phyloP scores from a whole-genome alignment of 116 monocot species.

The Zostera marina region DNA sequence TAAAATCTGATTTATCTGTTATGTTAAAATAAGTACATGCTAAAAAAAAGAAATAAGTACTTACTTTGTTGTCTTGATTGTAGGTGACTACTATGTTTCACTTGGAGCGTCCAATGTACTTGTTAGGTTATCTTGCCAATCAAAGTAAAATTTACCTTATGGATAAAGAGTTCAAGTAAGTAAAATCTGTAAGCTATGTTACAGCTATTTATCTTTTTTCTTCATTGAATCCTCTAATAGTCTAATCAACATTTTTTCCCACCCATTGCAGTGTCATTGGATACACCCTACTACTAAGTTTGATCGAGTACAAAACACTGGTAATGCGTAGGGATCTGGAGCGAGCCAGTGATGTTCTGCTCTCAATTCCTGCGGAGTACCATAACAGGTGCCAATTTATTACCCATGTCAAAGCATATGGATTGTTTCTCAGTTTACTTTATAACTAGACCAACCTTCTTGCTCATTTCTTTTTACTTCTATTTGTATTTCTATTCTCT shows the following conservation, averaged over 20 bases:
- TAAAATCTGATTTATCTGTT: no score
- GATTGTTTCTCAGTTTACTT: no score
- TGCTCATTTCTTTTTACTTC: no score
- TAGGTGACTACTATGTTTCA: slow-evolving; percentile 92
- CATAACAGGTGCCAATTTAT: slow-evolving; percentile 37
- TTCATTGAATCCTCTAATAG: neutral
- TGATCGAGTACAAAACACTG: slow-evolving; percentile 88
- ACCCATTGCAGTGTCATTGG: slow-evolving; percentile 50
- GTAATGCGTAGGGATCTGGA: slow-evolving; percentile 84
- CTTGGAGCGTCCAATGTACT: slow-evolving; percentile 80
- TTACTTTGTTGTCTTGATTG: neutral
- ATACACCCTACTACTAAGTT: slow-evolving; percentile 66
- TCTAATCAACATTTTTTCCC: neutral
- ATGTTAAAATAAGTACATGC: no score
- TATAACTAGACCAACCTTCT: no score
- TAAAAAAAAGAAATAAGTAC: no score
- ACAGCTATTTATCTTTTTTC: slow-evolving; percentile 21
- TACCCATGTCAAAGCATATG: no score
- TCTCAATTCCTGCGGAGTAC: slow-evolving; percentile 62
- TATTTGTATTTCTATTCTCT: no score
- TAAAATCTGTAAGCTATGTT: slow-evolving; percentile 15
- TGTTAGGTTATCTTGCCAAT: slow-evolving; percentile 71
- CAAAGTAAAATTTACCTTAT: slow-evolving; percentile 88
- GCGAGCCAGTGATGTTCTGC: slow-evolving; percentile 56
- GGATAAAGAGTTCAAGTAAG: slow-evolving; percentile 91